phyloP scores from a whole-genome alignment of 331 rosid species.

The Quercus tomentella region DNA sequence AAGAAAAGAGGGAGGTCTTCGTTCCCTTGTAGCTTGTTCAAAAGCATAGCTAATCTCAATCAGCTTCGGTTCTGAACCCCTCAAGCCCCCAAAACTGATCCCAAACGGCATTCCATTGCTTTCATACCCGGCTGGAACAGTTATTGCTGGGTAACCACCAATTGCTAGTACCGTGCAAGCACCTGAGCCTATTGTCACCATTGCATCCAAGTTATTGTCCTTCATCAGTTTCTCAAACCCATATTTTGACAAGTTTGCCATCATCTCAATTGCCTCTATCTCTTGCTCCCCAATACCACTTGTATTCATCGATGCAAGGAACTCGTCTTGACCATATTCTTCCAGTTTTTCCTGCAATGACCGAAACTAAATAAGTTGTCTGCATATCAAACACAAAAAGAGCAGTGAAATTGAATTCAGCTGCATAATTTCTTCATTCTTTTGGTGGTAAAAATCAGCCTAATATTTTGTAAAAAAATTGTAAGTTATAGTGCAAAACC shows the following conservation, averaged over 20 bases:
- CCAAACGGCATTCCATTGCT: conserved; percentile 30
- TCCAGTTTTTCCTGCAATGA: conserved; percentile 22
- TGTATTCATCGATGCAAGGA: conserved; percentile 15
- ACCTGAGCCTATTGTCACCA: conserved; percentile 16
- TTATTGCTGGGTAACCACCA: conserved; percentile 35
- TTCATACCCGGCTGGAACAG: conserved; percentile 35
- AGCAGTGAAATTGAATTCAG: no score
- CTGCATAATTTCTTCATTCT: no score
- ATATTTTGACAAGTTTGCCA: conserved; percentile 14
- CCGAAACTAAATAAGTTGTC: not conserved
- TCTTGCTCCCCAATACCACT: conserved; percentile 17
- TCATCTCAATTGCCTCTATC: conserved; percentile 5
- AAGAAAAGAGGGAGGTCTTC: conserved; percentile 20
- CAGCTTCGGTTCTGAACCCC: conserved; percentile 35
- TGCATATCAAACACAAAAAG: no score
- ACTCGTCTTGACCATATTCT: conserved; percentile 34
- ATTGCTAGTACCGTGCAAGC: conserved; percentile 23
- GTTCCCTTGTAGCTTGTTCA: conserved; percentile 32
- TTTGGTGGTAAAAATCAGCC: no score
- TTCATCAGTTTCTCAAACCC: conserved; percentile 33
- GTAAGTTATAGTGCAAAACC: no score
- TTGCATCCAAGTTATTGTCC: conserved; percentile 20
- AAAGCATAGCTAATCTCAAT: conserved; percentile 33
- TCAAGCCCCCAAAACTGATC: conserved; percentile 27
- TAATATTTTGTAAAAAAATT: no score